Evolutionary conservation across 768 basidiomycete genomes (phyloP), one percentile per base, ranked within the genome.

Genomic region (Boletales sp.): DNA sequence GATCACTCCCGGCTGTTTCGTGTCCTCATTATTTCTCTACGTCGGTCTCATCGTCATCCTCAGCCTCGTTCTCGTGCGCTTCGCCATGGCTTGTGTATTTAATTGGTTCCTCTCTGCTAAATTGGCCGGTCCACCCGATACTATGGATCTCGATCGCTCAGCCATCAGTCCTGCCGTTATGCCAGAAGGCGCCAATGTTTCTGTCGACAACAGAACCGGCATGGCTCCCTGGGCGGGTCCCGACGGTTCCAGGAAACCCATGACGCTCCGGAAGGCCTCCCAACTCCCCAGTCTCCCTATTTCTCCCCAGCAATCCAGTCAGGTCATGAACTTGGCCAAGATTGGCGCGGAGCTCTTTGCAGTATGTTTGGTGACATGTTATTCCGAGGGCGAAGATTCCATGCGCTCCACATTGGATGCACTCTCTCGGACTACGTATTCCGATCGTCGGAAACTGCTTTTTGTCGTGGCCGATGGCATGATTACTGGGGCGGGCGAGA

Each of bases 401-500:
- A 74, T 99, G 60, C 79, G 90, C 50, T 86, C 86, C 2, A 99
- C 97, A 0, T 78, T 97, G 46, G 97, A 98, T 68, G 90, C 93
- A 4, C 92, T 99, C 50, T 94, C 95, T 1, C 71, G 70, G 35
- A 97, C 97, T 4, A 85, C 79, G 4, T 99, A 98, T 67, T 91
- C 92, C 5, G 97, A 98, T 70, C 75, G 82, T 37, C 78, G 97
- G 51, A 99, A 99, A 65, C 75, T 99, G 18, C 68, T 99, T 42
- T 94, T 97, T 67, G 76, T 99, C 49, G 87, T 99, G 11, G 94
- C 94, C 41, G 97, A 99, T 67, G 97, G 97, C 2, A 97, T 99
- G 92, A 94, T 99, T 56, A 98, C 95, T 1, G 97, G 97, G 31
- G 87, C 87, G 5, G 97, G 97, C 32, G 97, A 98, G 76, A 95